Percentiles rank a stretch among this genome's conserved stretches.
phyloP scores from a whole-genome alignment of 139 green algal species.

The Gonium pectorale region DNA sequence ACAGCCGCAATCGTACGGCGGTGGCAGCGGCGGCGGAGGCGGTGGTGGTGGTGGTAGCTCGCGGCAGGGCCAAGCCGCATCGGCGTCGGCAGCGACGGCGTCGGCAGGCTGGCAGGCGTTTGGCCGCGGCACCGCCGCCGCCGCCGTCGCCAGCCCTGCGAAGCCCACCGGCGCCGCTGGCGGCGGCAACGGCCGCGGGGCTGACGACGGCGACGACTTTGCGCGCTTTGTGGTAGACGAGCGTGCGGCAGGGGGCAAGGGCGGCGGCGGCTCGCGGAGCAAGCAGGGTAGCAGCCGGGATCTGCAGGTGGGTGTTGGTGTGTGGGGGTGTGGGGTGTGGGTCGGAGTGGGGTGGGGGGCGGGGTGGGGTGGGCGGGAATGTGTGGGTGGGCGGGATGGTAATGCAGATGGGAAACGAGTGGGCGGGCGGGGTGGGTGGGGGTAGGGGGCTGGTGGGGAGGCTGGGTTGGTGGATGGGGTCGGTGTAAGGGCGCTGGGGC shows the following conservation, averaged over 20 bases:
- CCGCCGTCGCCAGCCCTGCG: neutral
- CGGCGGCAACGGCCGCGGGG: neutral
- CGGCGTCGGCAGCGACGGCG: neutral
- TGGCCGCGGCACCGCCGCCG: neutral
- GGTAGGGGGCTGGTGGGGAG: no score
- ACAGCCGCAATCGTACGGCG: neutral
- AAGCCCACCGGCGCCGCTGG: neutral
- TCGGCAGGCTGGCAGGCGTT: neutral
- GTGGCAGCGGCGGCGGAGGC: neutral
- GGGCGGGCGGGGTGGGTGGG: no score
- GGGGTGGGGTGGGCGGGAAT: no score
- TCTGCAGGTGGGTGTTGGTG: slow-evolving; percentile 10
- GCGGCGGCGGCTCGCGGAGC: neutral
- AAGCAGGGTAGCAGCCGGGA: slow-evolving; percentile 6
- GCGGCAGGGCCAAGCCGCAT: no score
- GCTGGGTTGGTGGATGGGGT: no score
- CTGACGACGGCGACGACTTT: slow-evolving; percentile 13
- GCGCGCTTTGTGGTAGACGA: neutral
- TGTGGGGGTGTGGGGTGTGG: no score
- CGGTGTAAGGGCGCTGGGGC: no score
- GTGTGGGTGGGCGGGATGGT: no score
- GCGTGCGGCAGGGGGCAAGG: neutral
- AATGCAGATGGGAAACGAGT: no score
- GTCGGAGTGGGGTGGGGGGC: no score
- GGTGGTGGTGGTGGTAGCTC: no score